phyloP scores from a whole-genome alignment of 352 stramenopile species.

The Phytophthora tentaculata region DNA sequence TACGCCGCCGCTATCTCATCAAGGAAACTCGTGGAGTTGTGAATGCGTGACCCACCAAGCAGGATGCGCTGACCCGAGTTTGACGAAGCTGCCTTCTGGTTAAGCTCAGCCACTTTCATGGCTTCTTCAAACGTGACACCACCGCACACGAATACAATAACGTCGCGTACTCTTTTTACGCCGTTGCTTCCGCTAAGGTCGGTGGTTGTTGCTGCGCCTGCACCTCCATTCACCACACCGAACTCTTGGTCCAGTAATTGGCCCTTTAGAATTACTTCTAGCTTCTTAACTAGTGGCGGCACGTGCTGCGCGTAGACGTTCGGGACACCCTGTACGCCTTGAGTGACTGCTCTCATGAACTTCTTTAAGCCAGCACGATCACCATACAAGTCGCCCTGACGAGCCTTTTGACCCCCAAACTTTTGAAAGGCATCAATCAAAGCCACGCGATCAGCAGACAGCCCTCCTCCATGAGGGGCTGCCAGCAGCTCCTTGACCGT shows the following conservation, averaged over 20 bases:
- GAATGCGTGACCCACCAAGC: constrained; percentile 95
- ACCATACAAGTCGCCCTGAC: constrained; percentile 80
- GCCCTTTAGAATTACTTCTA: constrained; percentile 87
- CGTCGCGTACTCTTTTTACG: constrained; percentile 95
- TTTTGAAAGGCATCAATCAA: constrained; percentile 75
- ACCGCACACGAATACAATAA: constrained; percentile 99
- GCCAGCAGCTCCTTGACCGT: constrained; percentile 75
- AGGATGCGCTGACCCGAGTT: constrained; percentile 91
- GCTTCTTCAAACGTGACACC: constrained; percentile 99
- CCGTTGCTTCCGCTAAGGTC: constrained; percentile 91
- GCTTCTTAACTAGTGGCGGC: constrained; percentile 94
- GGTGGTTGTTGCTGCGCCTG: constrained; percentile 21
- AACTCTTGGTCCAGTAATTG: constrained; percentile 82
- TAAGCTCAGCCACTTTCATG: constrained; percentile 97
- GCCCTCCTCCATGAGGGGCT: constrained; percentile 39
- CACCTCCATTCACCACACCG: constrained; percentile 96
- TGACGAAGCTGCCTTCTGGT: constrained; percentile 75
- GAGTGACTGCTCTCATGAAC: constrained; percentile 93
- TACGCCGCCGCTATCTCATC: constrained; percentile 88
- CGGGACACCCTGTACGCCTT: constrained; percentile 94
- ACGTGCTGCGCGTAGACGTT: constrained; percentile 99
- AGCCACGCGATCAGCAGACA: constrained; percentile 53
- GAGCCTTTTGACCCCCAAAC: constrained; percentile 71
- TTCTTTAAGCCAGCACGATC: constrained; percentile 83
- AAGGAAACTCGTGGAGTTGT: constrained; percentile 98